Evolutionary conservation across 495 filamentous ascomycete genomes (phyloP).

Genomic region (Lasiosphaeria ovina): DNA sequence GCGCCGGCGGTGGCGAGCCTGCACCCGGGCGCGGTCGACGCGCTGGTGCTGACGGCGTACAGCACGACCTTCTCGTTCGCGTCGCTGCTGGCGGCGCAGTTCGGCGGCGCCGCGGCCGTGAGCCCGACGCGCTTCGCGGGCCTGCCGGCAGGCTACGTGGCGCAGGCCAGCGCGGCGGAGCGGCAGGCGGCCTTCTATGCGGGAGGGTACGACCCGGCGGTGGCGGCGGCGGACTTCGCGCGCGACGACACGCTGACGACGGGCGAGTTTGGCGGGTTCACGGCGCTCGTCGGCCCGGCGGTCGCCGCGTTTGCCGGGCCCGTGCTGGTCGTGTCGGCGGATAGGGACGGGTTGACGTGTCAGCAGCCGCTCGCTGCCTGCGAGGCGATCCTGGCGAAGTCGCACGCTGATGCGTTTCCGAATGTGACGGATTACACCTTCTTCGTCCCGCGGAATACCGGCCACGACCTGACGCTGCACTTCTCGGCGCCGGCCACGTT

Average conservation of each 20-base stretch:
- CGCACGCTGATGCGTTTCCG: no score
- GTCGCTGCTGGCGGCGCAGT: neutral
- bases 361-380: no score
- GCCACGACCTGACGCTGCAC: no score
- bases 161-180: neutral
- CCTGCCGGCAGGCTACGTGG: neutral
- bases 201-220: neutral
- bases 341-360: no score
- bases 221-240: constrained; percentile 2
- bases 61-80: neutral
- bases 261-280: constrained; percentile 4
- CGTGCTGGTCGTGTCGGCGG: neutral
- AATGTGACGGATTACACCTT: no score
- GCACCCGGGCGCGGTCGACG: constrained; percentile 23
- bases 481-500: no score
- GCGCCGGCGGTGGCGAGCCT: constrained; percentile 14
- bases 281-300: no score
- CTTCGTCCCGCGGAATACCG: no score
- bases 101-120: neutral
- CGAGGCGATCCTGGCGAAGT: no score
- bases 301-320: neutral
- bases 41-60: constrained; percentile 22
- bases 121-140: neutral
- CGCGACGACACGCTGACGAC: neutral
- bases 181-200: constrained; percentile 4